A percentile compares a stretch with the other conserved stretches of the same genome.
Evolutionary conservation across 495 filamentous ascomycete species (phyloP).

Genomic region (Neurospora sp.): DNA sequence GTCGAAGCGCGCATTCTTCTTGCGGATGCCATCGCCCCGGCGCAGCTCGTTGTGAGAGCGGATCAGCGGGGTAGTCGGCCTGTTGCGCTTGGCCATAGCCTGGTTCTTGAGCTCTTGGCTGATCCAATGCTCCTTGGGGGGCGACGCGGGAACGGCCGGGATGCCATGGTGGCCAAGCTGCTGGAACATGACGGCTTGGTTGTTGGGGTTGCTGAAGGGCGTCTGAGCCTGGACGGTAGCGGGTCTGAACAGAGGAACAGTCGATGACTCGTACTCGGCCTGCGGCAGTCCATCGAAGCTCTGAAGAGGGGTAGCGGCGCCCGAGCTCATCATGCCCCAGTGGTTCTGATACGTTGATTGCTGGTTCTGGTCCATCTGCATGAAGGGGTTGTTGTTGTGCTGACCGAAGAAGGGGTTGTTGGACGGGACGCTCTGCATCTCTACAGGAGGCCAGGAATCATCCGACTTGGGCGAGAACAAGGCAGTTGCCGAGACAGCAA

Average conservation of each 20-base stretch:
- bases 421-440: conserved; percentile 46
- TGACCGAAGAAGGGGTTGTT: conserved; percentile 55
- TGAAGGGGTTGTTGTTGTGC: conserved; percentile 46
- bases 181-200: conserved; percentile 42
- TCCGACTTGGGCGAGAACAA: conserved; percentile 67
- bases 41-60: conserved; percentile 71
- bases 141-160: conserved; percentile 39
- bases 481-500: conserved; percentile 50
- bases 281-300: conserved; percentile 53
- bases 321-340: conserved; percentile 53
- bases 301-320: conserved; percentile 37
- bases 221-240: conserved; percentile 38
- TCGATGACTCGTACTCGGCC: conserved; percentile 47
- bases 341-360: conserved; percentile 37
- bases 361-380: conserved; percentile 48
- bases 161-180: conserved; percentile 29
- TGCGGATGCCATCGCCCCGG: conserved; percentile 87
- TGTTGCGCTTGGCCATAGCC: conserved; percentile 60
- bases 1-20: conserved; percentile 99
- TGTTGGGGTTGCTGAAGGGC: conserved; percentile 40
- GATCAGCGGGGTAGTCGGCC: conserved; percentile 59
- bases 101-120: conserved; percentile 44
- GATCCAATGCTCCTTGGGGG: conserved; percentile 46
- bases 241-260: conserved; percentile 37
- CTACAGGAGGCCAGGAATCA: conserved; percentile 51